These are phyloP conservation scores for Geum urbanum DNA, from an alignment of 306 rosid species.

Conservation along the genomic window DNA sequence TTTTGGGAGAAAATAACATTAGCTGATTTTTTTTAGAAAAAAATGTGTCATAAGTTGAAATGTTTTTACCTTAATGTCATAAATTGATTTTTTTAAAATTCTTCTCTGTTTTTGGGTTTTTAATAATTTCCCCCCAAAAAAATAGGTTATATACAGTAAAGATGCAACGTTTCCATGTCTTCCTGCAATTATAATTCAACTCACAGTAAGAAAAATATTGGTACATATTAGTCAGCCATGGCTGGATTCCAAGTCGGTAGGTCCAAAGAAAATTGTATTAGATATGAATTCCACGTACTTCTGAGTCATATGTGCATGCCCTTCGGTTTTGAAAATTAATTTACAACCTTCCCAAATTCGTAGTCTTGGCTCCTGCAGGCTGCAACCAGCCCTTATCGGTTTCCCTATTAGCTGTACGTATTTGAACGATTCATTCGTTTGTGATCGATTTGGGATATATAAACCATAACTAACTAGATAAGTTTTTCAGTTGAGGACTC, in stretches of 20 bases:
- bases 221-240: conserved; percentile 23
- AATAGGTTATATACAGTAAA: too few species aligned
- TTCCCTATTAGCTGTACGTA: not conserved
- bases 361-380: not conserved
- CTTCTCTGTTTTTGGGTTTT: too few species aligned
- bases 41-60: too few species aligned
- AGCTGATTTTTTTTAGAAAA: too few species aligned
- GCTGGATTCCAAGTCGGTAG: conserved; percentile 41
- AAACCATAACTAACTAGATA: not conserved
- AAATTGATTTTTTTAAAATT: too few species aligned
- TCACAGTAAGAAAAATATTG: not conserved
- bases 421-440: conserved; percentile 19
- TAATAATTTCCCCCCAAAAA: too few species aligned
- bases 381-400: not conserved
- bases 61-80: too few species aligned
- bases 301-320: conserved; percentile 20
- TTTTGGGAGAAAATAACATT: too few species aligned
- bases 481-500: conserved; percentile 44
- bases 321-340: not conserved
- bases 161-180: not conserved
- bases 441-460: conserved; percentile 4
- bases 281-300: conserved; percentile 26
- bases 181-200: not conserved
- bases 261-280: not conserved
- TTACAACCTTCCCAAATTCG: not conserved